phyloP scores from a whole-genome alignment of 2,329 filamentous ascomycete species.

The Furcasterigmium sp. region DNA sequence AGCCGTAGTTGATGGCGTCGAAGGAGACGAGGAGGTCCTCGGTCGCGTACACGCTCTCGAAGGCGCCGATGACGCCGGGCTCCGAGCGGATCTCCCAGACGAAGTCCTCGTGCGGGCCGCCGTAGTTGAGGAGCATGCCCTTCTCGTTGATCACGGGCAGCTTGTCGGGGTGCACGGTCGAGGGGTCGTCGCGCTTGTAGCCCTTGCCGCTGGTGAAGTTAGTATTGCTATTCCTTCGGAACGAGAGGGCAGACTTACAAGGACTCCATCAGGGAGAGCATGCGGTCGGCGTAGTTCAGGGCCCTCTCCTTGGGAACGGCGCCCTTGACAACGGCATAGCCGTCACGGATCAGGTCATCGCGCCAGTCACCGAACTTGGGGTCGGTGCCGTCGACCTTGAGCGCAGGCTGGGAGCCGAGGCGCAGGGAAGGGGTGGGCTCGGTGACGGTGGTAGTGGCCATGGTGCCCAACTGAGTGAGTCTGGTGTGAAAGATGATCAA shows the following conservation, averaged over 20 bases:
- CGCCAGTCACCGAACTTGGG: conserved; percentile 22
- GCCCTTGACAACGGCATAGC: conserved; percentile 11
- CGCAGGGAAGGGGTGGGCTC: conserved; percentile 5
- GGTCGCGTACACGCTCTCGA: conserved; percentile 39
- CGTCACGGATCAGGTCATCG: conserved; percentile 21
- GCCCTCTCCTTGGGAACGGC: conserved; percentile 10
- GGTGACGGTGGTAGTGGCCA: conserved; percentile 4
- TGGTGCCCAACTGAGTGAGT: conserved; percentile 13
- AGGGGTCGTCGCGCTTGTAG: conserved; percentile 21
- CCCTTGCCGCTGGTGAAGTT: conserved; percentile 7
- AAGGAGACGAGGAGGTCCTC: conserved; percentile 43
- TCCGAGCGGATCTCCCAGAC: conserved; percentile 42
- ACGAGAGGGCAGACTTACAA: conserved; percentile 14
- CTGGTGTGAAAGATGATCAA: too few relatives aligned
- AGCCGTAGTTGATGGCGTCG: conserved; percentile 38
- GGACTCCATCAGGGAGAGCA: conserved; percentile 14
- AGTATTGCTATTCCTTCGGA: too few relatives aligned
- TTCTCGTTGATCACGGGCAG: conserved; percentile 40
- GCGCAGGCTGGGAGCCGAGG: conserved; percentile 22
- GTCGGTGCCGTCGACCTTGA: conserved; percentile 5
- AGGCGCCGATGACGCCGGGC: conserved; percentile 37
- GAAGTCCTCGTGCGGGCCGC: conserved; percentile 41
- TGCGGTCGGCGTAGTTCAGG: conserved; percentile 22
- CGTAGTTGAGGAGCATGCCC: conserved; percentile 42
- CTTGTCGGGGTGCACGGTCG: conserved; percentile 28